Base-by-base conservation (phyloP, 2,329 filamentous ascomycete genomes). In the Aspergillus transmontanensis region DNA sequence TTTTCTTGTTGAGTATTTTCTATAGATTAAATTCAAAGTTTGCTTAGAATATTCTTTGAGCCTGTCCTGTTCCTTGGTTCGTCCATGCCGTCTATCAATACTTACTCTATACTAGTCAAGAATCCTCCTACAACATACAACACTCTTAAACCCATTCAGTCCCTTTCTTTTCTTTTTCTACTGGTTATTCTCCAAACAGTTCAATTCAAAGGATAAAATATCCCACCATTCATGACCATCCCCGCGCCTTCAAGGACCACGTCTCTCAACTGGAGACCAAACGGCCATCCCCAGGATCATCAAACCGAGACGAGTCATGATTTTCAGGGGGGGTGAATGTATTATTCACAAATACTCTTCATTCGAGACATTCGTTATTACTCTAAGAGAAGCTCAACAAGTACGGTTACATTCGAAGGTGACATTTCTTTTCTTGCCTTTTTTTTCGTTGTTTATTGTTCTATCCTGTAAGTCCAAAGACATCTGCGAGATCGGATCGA, bases 241-340 rank as follows among this genome's bases (percentile, higher is more conserved):
- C 12, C 57, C 28, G n/a, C 16, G 30, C 57, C 32, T 50, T 4
- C 45, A n/a, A 19, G 30, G 19, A 41, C 53, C 57, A 30, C 19
- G n/a, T 41, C 39, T 23, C 1, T 50, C 14, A 54, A 58, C 43
- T n/a, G 53, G 43, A n/a, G 30, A 50, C 19, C 39, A 41, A 19
- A 41, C 39, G 16, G 16, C 14, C 6, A 7, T 36, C 2, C 16
- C 34, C 34, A 16, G 36, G 54, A 36, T 57, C 43, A 46, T 58
- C 30, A 58, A 34, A 43, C 59, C 58, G 34, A 54, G 61, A 60
- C 46, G 57, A 68, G 62, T 30, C 62, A 68, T 66, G 68, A 71
- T 71, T 66, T 69, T 71, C 69, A 71, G 69, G 69, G 68, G 66
- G 19, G 16, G n/a, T 11, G 16, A 50, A 50, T 28, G 46, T 16